Conservation (phyloP, 306 rosid genomes). For the Sesbania bispinosa region DNA sequence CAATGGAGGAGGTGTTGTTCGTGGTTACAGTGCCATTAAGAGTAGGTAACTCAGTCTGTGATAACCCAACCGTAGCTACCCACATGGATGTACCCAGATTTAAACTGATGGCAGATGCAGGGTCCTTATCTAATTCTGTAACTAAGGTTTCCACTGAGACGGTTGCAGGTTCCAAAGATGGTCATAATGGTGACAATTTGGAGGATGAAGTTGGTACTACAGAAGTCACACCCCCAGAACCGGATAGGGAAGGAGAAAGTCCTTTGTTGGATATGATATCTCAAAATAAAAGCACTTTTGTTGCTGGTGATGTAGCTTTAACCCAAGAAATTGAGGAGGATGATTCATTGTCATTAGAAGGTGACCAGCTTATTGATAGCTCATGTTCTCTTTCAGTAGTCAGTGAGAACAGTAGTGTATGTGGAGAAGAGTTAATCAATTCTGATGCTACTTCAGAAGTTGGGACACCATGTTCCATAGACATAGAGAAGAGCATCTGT, state of each 20-base stretch:
- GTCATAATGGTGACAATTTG: constrained; percentile 39
- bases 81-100: constrained; percentile 68
- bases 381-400: constrained; percentile 67
- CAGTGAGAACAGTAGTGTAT: constrained; percentile 74
- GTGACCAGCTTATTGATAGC: constrained; percentile 64
- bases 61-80: constrained; percentile 53
- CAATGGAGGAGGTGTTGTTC: constrained; percentile 79
- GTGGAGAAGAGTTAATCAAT: constrained; percentile 62
- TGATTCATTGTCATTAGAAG: constrained; percentile 68
- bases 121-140: constrained; percentile 53
- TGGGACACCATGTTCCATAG: constrained; percentile 47
- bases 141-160: constrained; percentile 41
- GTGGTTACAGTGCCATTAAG: constrained; percentile 62
- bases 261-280: constrained; percentile 48
- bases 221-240: constrained; percentile 26
- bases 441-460: constrained; percentile 51
- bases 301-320: constrained; percentile 31
- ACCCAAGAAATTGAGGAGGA: constrained; percentile 65
- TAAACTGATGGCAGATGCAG: constrained; percentile 68
- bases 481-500: constrained; percentile 39
- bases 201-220: constrained; percentile 42
- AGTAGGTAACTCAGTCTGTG: constrained; percentile 78
- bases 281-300: constrained; percentile 38
- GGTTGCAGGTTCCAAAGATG: constrained; percentile 39
- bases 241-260: constrained; percentile 37